phyloP scores from a whole-genome alignment of 2,329 filamentous ascomycete genomes.

The Fusarium chuoi region DNA sequence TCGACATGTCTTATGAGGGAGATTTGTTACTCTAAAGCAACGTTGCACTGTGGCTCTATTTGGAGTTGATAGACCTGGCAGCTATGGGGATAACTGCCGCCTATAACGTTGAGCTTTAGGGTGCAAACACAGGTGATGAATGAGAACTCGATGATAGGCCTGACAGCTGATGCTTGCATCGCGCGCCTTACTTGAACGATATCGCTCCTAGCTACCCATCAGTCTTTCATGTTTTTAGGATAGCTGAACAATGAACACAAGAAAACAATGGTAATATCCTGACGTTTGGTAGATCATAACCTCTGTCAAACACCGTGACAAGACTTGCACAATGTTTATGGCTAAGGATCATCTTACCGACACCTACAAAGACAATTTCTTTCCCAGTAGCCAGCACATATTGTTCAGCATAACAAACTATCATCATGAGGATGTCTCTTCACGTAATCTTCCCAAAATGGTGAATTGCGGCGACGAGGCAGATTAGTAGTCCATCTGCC shows the following conservation, averaged over 20 bases:
- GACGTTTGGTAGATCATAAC: accelerated
- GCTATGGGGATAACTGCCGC: no score
- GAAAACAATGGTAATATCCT: background rate
- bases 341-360: no score
- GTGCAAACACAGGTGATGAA: no score
- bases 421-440: background rate
- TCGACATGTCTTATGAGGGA: background rate
- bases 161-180: background rate
- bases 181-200: background rate
- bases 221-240: background rate
- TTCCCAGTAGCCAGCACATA: no score
- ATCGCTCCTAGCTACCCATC: background rate
- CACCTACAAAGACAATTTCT: accelerated
- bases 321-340: accelerated
- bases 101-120: no score
- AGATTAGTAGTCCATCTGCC: background rate
- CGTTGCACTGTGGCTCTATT: background rate
- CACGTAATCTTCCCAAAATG: background rate
- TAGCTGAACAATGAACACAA: background rate
- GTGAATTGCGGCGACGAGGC: background rate
- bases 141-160: no score
- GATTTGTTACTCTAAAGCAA: background rate
- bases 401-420: accelerated
- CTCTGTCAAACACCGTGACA: no score
- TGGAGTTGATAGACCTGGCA: background rate